A percentile compares a stretch with the other conserved stretches of the same genome.
phyloP scores from a whole-genome alignment of 2,329 filamentous ascomycete species.

The Alternaria tenuissima region DNA sequence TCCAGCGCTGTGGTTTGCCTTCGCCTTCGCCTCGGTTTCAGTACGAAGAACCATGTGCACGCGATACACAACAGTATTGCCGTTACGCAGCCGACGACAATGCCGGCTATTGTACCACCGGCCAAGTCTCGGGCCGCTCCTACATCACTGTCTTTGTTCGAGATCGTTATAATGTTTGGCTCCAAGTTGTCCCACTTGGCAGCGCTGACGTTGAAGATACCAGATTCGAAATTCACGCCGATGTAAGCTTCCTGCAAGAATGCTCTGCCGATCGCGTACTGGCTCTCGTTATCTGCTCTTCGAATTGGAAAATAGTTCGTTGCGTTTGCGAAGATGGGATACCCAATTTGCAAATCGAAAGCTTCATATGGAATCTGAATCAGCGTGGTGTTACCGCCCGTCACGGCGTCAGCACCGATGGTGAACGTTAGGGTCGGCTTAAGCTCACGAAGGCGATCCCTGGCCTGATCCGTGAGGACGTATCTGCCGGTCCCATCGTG shows the following conservation, averaged over 20 bases:
- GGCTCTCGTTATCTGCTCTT: constrained; percentile 60
- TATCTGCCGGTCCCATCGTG: neutral
- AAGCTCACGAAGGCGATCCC: neutral
- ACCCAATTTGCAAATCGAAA: constrained; percentile 54
- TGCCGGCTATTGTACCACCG: neutral
- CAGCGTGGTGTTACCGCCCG: neutral
- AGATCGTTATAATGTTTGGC: neutral
- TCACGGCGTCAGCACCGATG: neutral
- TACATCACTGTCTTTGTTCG: neutral
- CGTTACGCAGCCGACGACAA: neutral
- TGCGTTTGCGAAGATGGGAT: constrained; percentile 66
- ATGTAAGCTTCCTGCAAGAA: constrained; percentile 72
- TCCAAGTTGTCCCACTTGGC: neutral
- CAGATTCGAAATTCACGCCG: constrained; percentile 54
- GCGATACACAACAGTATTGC: fast-evolving
- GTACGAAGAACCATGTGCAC: neutral
- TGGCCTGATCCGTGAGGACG: neutral
- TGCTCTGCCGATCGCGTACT: constrained; percentile 69
- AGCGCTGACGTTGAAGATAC: constrained; percentile 39
- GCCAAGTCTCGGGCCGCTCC: neutral
- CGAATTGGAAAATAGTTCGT: constrained; percentile 73
- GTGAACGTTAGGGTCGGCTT: neutral
- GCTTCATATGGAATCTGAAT: constrained; percentile 56
- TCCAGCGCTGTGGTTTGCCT: neutral
- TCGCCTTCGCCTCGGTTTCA: neutral